These are phyloP conservation scores for Plasmodium berghei DNA, from an alignment of 169 alveolate species.

Conservation along the genomic window DNA sequence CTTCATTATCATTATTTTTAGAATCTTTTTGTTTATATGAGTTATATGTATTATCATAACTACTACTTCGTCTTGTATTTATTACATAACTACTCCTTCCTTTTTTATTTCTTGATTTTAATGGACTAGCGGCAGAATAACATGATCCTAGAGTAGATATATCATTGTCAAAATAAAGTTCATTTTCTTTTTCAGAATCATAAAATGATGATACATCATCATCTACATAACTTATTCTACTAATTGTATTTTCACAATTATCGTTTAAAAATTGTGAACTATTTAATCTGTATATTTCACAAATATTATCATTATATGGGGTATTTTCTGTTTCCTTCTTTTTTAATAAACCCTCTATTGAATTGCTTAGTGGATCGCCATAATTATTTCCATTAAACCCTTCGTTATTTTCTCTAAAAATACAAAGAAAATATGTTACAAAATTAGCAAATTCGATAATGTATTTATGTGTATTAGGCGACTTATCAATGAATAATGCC, in stretches of 20 bases:
- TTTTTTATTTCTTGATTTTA: slow-evolving; percentile 30
- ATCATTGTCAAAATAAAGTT: slow-evolving; percentile 62
- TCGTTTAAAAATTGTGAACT: slow-evolving; percentile 54
- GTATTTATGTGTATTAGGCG: neutral
- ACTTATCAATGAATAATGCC: too few relatives aligned
- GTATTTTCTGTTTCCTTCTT: slow-evolving; percentile 25
- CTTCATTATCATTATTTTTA: neutral
- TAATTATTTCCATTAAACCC: slow-evolving; percentile 35
- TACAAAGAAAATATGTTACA: neutral
- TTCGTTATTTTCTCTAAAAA: slow-evolving; percentile 51
- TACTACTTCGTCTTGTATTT: neutral
- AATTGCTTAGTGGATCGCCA: slow-evolving; percentile 28
- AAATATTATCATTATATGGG: slow-evolving; percentile 16
- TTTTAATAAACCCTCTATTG: slow-evolving; percentile 13
- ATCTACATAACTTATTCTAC: slow-evolving; percentile 71
- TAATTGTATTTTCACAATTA: slow-evolving; percentile 28
- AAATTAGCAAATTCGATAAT: neutral
- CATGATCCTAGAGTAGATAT: slow-evolving; percentile 58
- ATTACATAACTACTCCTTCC: slow-evolving; percentile 4
- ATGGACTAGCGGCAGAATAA: slow-evolving; percentile 31
- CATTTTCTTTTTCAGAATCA: slow-evolving; percentile 70
- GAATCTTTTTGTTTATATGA: slow-evolving; percentile 5
- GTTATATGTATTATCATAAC: neutral
- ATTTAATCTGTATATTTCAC: slow-evolving; percentile 58
- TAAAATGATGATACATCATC: slow-evolving; percentile 72